Percentiles rank a stretch among this genome's conserved stretches.
Conservation (phyloP, 2,329 filamentous ascomycete genomes). For the Paramyrothecium sp. region DNA sequence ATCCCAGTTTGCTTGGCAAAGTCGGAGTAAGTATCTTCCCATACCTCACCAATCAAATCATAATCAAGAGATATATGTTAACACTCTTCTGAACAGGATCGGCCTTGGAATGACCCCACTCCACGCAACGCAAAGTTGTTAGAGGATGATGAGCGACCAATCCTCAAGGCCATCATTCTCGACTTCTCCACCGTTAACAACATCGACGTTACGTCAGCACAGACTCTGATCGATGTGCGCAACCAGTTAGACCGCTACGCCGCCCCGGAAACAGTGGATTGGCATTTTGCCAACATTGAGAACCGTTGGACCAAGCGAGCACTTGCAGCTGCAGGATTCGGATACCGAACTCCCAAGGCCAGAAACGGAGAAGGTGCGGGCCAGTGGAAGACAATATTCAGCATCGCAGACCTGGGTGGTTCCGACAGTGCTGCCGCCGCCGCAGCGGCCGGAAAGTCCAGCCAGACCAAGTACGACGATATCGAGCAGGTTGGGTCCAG, state of each 20-base stretch:
- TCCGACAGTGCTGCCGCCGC: slow-evolving; percentile 55
- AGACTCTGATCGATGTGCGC: slow-evolving; percentile 52
- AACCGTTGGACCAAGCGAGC: slow-evolving; percentile 58
- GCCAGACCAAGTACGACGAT: slow-evolving; percentile 17
- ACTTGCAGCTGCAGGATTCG: slow-evolving; percentile 53
- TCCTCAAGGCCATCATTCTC: slow-evolving; percentile 53
- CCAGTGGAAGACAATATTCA: slow-evolving; percentile 77
- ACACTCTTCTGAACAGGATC: slow-evolving; percentile 31
- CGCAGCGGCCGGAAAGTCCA: slow-evolving; percentile 41
- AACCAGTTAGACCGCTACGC: slow-evolving; percentile 53
- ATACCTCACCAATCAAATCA: no score
- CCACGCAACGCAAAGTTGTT: slow-evolving; percentile 28
- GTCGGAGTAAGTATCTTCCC: slow-evolving; percentile 37
- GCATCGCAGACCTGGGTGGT: slow-evolving; percentile 82
- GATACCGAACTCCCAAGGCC: slow-evolving; percentile 31
- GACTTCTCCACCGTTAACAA: slow-evolving; percentile 56
- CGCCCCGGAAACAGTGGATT: slow-evolving; percentile 41
- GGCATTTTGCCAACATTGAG: slow-evolving; percentile 51
- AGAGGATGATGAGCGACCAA: slow-evolving; percentile 38
- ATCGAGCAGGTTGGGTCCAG: slow-evolving; percentile 22
- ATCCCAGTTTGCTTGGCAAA: slow-evolving; percentile 41
- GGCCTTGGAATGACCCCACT: slow-evolving; percentile 57
- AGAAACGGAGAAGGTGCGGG: slow-evolving; percentile 18
- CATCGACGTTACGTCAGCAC: slow-evolving; percentile 54
- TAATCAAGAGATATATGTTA: slow-evolving; percentile 20